Base-by-base conservation (phyloP, 495 filamentous ascomycete species). In the Podospora tetraspora region DNA sequence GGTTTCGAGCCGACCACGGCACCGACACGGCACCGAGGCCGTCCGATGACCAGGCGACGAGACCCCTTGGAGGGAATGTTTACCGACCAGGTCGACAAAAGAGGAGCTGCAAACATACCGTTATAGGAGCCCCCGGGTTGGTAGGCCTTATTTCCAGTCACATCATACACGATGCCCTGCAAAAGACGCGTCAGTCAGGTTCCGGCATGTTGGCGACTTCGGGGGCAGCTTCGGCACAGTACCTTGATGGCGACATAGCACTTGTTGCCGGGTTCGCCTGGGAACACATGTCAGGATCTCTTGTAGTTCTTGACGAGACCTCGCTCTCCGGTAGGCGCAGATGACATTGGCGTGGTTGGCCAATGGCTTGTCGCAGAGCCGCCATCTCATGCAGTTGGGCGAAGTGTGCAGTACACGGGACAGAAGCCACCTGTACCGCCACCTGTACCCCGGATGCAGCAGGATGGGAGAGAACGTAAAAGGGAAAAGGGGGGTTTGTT, bases 221-320 rank as follows among this genome's bases (percentile, higher is more conserved):
- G 43, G 43, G 19, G 16, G 16, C 6, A 52, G 43, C 16, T 34
- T 52, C 19, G 16, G 19, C 43, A 23, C 57, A 25, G 27, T 64
- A 85, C 86, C 82, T 97, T 98, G 80, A 99, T 98, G 30, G 96
- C 95, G 27, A 99, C 93, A 71, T 94, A 92, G 25, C 89, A 93
- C 32, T 92, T 92, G 67, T 82, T 86, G 25, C 80, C 81, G 62
- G 84, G 87, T 3, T 87, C 79, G 66, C 90, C 87, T 79, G 81
- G 21, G 57, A 27, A 23, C n/a, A 62, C 27, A 60, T 52, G 34
- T 32, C 25, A 58, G 43, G 16, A 43, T 43, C 3, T 16, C 7
- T 16, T 19, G 37, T 52, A 7, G 25, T 25, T 25, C 25, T 25
- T 3, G 25, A 25, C 25, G 25, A 25, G 25, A 25, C 25, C 25